Evolutionary conservation across 768 basidiomycete species (phyloP), one percentile per base, ranked within the genome.

Genomic region (Kwoniella sp.): DNA sequence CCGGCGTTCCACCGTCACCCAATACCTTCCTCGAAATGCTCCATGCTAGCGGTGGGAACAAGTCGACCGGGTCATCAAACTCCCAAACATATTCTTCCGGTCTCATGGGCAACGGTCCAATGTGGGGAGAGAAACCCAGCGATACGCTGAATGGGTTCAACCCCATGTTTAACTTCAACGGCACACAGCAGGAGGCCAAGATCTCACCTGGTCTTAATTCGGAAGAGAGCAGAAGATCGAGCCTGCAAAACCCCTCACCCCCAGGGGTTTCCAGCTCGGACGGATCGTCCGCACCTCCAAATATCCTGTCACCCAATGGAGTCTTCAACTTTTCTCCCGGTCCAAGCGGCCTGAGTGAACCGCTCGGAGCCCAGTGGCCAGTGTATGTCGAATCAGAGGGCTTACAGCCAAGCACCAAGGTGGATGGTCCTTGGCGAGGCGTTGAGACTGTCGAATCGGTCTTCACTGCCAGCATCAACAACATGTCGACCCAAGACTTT

Each of bases 11-110:
- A 5, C 50, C 55, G 10, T 70, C 68, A 3, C 65, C 68, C 4
- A 70, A 62, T 27, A 47, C 65, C 3, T 67, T 70, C 40, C 63
- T 70, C 25, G 68, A 70, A 10, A 65, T 70, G 58, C 58, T 70
- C n/a, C n/a, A n/a, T n/a, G n/a, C n/a, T n/a, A n/a, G n/a, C n/a
- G n/a, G n/a, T n/a, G n/a, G n/a, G n/a, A n/a, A n/a, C n/a, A n/a
- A n/a, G n/a, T n/a, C n/a, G n/a, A n/a, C n/a, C n/a, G 12, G 23
- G 14, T 23, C 47, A 17, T 19, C 25, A 14, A 25, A n/a, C 2
- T 37, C 29, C 47, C 14, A n/a, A 11, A 17, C 27, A 26, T n/a
- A 11, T 28, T 27, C 32, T 23, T 32, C 23, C 26, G 20, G 15
- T 42, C 22, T 25, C 40, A 19, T 25, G 3, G 25, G 20, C n/a